Evolutionary conservation across 1,139 yeast species (phyloP).

Genomic region (Lodderomyces oxycetoniae): DNA sequence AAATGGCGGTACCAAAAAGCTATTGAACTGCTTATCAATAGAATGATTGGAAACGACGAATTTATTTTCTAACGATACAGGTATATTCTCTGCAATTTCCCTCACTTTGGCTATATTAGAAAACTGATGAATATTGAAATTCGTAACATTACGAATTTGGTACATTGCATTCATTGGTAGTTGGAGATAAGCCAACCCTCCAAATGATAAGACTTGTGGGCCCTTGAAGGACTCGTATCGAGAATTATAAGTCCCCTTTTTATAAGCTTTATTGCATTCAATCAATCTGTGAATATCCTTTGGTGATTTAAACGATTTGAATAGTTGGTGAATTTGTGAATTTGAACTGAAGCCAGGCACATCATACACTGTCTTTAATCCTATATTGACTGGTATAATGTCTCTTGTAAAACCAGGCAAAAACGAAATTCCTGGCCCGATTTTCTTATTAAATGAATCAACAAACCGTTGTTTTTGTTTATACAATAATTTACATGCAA

Average conservation of each 20-base stretch:
- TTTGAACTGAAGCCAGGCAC: slow-evolving; percentile 49
- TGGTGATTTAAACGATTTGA: slow-evolving; percentile 19
- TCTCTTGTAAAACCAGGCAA: slow-evolving; percentile 58
- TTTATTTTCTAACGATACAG: slow-evolving; percentile 20
- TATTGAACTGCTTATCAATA: slow-evolving; percentile 18
- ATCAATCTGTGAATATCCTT: slow-evolving; percentile 29
- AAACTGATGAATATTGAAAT: slow-evolving; percentile 25
- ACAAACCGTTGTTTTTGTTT: slow-evolving; percentile 14
- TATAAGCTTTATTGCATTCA: slow-evolving; percentile 34
- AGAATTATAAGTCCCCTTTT: slow-evolving; percentile 32
- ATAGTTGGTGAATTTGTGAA: slow-evolving; percentile 23
- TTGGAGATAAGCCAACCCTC: slow-evolving; percentile 54
- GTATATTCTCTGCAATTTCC: slow-evolving; percentile 14
- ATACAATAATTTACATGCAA: slow-evolving; percentile 10
- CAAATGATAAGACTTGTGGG: slow-evolving; percentile 48
- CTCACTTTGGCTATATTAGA: slow-evolving; percentile 26
- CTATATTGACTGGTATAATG: slow-evolving; percentile 31
- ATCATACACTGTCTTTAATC: slow-evolving; percentile 38
- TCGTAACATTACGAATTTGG: slow-evolving; percentile 37
- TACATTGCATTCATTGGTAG: slow-evolving; percentile 40
- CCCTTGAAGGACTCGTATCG: slow-evolving; percentile 38
- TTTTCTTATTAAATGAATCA: slow-evolving; percentile 17
- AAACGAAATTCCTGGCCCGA: slow-evolving; percentile 46
- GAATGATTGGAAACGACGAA: slow-evolving; percentile 23
- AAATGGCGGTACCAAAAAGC: slow-evolving; percentile 63